phyloP scores from a whole-genome alignment of 169 alveolate species.

The Plasmodium knowlesi region DNA sequence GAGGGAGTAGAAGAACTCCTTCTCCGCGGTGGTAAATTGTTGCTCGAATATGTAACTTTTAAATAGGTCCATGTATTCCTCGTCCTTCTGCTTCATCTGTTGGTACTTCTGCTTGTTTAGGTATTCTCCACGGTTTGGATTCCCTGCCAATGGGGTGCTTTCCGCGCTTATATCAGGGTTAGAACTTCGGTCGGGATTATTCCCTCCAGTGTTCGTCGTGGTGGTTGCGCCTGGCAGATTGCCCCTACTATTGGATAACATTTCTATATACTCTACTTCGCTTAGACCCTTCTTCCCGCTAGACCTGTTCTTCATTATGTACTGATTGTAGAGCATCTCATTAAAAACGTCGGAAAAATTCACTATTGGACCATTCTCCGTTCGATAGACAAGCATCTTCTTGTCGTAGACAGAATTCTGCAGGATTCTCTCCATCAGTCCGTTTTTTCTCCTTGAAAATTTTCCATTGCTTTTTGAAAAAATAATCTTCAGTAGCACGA shows the following conservation, averaged over 20 bases:
- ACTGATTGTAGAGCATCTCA: neutral
- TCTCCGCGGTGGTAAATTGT: neutral
- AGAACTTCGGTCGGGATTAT: neutral
- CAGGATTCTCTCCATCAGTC: neutral
- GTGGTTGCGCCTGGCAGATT: neutral
- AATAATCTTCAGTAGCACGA: conserved; percentile 14
- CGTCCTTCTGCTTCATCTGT: neutral
- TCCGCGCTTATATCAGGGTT: neutral
- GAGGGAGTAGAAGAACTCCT: conserved; percentile 13
- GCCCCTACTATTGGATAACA: neutral
- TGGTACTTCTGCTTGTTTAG: neutral
- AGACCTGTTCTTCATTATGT: neutral
- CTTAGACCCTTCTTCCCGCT: neutral
- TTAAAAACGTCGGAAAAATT: conserved; percentile 29
- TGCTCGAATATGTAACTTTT: conserved; percentile 36
- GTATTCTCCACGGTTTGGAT: neutral
- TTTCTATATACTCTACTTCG: conserved; percentile 37
- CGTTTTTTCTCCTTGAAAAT: neutral
- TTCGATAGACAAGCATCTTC: neutral
- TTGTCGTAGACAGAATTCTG: neutral
- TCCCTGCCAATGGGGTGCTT: neutral
- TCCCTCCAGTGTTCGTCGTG: neutral
- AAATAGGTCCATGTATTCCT: neutral
- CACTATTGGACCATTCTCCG: neutral
- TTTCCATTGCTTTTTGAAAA: conserved; percentile 6